Evolutionary conservation across 75 land plant species (phyloP).

Genomic region (Selaginella tamariscina): DNA sequence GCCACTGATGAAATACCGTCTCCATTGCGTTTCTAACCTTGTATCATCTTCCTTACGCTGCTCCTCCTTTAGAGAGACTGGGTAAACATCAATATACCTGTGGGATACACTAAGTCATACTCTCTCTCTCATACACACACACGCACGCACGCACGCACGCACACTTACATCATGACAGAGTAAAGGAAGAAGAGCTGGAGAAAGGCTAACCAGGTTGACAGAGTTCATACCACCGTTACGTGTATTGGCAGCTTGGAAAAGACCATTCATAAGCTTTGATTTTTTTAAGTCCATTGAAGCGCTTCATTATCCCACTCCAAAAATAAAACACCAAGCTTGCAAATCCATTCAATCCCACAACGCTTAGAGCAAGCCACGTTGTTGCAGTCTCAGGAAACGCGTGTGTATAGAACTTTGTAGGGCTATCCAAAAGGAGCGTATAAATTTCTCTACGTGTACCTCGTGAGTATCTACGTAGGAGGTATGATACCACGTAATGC

Average conservation of each 20-base stretch:
- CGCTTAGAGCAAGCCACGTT: constrained; percentile 8
- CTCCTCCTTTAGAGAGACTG: not conserved
- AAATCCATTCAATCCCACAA: not conserved
- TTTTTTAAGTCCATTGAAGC: not conserved
- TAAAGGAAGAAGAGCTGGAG: constrained; percentile 4
- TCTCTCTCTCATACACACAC: not conserved
- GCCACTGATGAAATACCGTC: not conserved
- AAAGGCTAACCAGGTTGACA: not conserved
- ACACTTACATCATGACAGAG: constrained; percentile 6
- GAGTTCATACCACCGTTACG: not conserved
- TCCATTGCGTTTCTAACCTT: not conserved
- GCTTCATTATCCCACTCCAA: constrained; percentile 4
- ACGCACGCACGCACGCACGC: no score
- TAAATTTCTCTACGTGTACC: not conserved
- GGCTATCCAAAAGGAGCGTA: not conserved
- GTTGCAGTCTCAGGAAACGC: constrained; percentile 11
- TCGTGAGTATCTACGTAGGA: not conserved
- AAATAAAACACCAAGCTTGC: not conserved
- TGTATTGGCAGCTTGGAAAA: constrained; percentile 1
- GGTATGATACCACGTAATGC: not conserved
- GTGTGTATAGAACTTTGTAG: constrained; percentile 7
- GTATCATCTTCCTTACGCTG: not conserved
- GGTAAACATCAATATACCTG: not conserved
- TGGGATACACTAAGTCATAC: not conserved
- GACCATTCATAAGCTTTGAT: not conserved